Base-by-base conservation (phyloP, 2,329 filamentous ascomycete species). In the Tolypocladium pustulatum region DNA sequence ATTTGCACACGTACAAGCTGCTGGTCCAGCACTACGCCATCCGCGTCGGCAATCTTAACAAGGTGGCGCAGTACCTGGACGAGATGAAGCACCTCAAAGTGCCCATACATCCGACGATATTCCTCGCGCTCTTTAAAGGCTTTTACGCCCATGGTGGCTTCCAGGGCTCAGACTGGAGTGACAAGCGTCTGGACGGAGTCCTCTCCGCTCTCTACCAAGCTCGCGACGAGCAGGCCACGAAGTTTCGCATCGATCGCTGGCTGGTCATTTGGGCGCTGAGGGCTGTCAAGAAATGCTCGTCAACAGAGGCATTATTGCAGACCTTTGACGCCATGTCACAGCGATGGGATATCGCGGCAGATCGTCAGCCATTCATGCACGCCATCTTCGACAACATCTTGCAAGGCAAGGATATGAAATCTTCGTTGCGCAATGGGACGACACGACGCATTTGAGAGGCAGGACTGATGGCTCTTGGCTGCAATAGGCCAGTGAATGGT, bases 51-150 rank as follows among this genome's bases (percentile, higher is more conserved):
- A 81, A 95, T 63, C 78, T 97, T 27, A 76, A 84, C 46, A 84
- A 84, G 62, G 84, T 95, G 15, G 82, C 84, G 13, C 81, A 84
- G 55, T 82, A 91, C 52, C 75, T 99, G 27, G 81, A 84, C 54
- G 93, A 97, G 69, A 96, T 97, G 91, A 83, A 82, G 58, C 74
- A 76, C 41, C 85, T 86, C 63, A 75, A 80, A 3, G 78, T 96
- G 4, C 82, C 85, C 0, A 75, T 93, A 20, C 85, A 93, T 61
- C 88, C 88, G 7, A 82, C 87, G 59, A 82, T 96, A 30, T 97
- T 93, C 67, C 77, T 94, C 41, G 81, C 88, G 9, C 77, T 97
- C 4, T 89, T 97, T 73, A 87, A 90, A 65, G 91, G 89, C 0
- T 99, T 97, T 68, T 79, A 81, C 37, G 71, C 76, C 2, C 87